Evolutionary conservation across 1,139 yeast genomes (phyloP), one percentile per base, ranked within the genome.

Genomic region (Hyphopichia khmerensis): DNA sequence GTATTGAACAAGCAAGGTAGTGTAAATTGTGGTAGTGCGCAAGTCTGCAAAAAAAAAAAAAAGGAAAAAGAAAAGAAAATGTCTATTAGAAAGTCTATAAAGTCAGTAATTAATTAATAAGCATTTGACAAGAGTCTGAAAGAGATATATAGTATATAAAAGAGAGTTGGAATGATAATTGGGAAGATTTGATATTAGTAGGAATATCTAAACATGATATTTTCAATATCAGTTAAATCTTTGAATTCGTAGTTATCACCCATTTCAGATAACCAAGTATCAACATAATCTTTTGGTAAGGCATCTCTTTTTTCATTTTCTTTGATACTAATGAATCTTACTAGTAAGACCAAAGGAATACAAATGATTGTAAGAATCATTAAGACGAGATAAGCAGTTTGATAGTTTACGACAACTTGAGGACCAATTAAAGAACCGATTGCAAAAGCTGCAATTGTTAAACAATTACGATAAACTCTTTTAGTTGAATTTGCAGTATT

Each of bases 371-470:
- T 66, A 9, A 70, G 55, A 3, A 60, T 62, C 39, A 69, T 55
- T 36, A 69, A 57, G 2, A 65, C 57, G 11, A 67, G 59, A 42
- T 69, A 68, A 3, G 76, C 76, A 1, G 71, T 65, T 9, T 52
- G 50, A 47, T 68, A 70, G 3, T 59, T 59, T 43, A 62, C 65
- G 48, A 69, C 69, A 24, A 69, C 44, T 47, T 69, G 75, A 1
- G 75, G 75, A 0, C 74, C 75, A 41, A 69, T 66, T 14, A 69
- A 53, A 39, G 65, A 56, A 1, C 70, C 73, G 14, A 65, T 48
- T 3, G 73, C 63, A 41, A 67, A 67, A 21, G 64, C 65, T 41
- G 67, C 57, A 73, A 64, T 62, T 0, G 67, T 62, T 40, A 58
- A 44, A 27, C 65, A 62, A 46, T 61, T 62, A 36, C 69, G 49